Evolutionary conservation across 176 grass and related monocot genomes (phyloP), one percentile per base, ranked within the genome.

Genomic region (Avena eriantha): DNA sequence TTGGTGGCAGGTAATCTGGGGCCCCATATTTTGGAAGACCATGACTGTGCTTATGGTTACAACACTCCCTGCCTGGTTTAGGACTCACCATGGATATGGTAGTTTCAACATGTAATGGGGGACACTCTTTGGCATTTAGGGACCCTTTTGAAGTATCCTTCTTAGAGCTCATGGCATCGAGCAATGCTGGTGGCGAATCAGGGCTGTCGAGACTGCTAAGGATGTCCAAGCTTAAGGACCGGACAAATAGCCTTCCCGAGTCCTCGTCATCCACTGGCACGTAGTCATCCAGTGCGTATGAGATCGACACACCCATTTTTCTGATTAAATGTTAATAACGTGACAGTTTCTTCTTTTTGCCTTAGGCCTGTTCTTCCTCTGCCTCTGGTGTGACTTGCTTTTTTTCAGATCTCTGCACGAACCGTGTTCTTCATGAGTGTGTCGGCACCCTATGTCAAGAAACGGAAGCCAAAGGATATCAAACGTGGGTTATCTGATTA

Each of bases 231-330:
- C 93, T 90, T 56, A 89, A 79, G 31, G 91, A 95, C 72, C 87
- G 90, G 54, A 88, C 78, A 73, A 95, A 92, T 31, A 87, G 61
- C 29, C 86, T 77, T 47, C 79, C 83, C 2, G 79, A 82, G 29
- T 85, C 55, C 3, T 84, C 79, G 3, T 94, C 90, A 48, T 93
- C 91, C 75, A 74, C 41, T 55, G 91, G 93, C 4, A 86, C 82
- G 70, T 90, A 86, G 74, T 89, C 79, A 66, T 93, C 91, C 58
- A 75, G 82, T 79, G 93, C 78, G 79, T 95, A 93, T 65, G 90
- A 95, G 79, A 95, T 87, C 10, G 91, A 95, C 63, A 95, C 22
- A 16, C 88, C 90, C 93, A 95, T 95, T 88, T 86, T 92, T 23
- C 55, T 79, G 66, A 89, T 45, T 47, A 23, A 73, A 39, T 47